A percentile compares a stretch with the other conserved stretches of the same genome.
These are phyloP conservation scores for Schizonepeta tenuifolia DNA, from an alignment of 257 asterid genomes.

Conservation along the genomic window DNA sequence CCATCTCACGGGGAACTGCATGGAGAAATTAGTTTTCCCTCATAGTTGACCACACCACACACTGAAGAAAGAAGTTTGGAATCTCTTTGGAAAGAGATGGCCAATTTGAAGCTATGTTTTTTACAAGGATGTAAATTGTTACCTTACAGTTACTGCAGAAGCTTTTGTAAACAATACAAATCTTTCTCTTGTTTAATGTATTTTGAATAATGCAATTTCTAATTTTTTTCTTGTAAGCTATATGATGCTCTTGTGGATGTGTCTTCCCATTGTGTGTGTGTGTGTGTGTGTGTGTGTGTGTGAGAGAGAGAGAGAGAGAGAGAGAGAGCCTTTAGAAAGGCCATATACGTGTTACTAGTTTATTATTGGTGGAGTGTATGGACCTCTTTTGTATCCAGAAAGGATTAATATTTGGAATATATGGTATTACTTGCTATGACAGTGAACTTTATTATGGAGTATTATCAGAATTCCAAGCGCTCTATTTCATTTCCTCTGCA, in stretches of 20 bases:
- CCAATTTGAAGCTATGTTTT: slow-evolving; percentile 11
- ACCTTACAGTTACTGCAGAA: slow-evolving; percentile 6
- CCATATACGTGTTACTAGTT: slow-evolving; percentile 8
- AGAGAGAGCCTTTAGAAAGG: background rate
- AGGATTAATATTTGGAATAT: background rate
- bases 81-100: slow-evolving; percentile 21
- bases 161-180: slow-evolving; percentile 14
- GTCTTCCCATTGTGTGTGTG: slow-evolving; percentile 7
- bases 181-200: slow-evolving; percentile 6
- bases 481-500: background rate
- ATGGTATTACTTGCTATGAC: background rate
- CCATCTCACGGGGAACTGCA: slow-evolving; percentile 3
- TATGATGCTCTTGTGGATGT: slow-evolving; percentile 12
- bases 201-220: background rate
- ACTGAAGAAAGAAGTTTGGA: slow-evolving; percentile 25
- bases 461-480: background rate
- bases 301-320: slow-evolving; percentile 3
- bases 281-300: no score
- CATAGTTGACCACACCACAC: slow-evolving; percentile 24
- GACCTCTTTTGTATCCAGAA: background rate
- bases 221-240: background rate
- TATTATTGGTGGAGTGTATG: background rate
- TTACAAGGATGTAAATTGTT: slow-evolving; percentile 20
- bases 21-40: slow-evolving; percentile 19
- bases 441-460: slow-evolving; percentile 6